Conservation (phyloP, 345 rosid species). For the Eucalyptus leucophloia region DNA sequence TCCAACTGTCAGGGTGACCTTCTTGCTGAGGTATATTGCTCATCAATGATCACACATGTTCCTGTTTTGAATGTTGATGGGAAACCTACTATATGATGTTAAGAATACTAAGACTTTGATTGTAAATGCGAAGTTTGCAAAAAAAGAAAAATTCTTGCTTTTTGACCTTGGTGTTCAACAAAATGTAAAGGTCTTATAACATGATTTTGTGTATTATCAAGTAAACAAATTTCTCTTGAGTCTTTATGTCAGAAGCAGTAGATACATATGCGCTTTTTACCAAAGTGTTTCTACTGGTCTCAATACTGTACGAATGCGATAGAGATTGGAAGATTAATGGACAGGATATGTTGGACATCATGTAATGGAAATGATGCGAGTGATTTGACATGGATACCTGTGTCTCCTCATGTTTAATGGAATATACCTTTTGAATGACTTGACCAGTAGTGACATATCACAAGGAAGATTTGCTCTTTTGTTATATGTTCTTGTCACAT, state of each 20-base stretch:
- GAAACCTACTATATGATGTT: background rate
- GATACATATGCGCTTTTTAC: background rate
- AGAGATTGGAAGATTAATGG: background rate
- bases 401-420: background rate
- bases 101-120: background rate
- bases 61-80: background rate
- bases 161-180: background rate
- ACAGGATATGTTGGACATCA: background rate
- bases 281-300: background rate
- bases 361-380: background rate
- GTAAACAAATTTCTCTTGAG: background rate
- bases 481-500: background rate
- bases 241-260: background rate
- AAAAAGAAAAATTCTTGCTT: background rate
- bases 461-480: background rate
- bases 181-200: background rate
- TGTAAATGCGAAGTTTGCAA: background rate
- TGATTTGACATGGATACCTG: background rate
- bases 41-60: background rate
- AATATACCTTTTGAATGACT: background rate
- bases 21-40: conserved; percentile 46
- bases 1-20: conserved; percentile 41
- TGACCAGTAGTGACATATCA: background rate
- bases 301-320: background rate
- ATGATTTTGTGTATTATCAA: background rate